Evolutionary conservation across 768 basidiomycete genomes (phyloP).

Genomic region (Leccinum arenicola): DNA sequence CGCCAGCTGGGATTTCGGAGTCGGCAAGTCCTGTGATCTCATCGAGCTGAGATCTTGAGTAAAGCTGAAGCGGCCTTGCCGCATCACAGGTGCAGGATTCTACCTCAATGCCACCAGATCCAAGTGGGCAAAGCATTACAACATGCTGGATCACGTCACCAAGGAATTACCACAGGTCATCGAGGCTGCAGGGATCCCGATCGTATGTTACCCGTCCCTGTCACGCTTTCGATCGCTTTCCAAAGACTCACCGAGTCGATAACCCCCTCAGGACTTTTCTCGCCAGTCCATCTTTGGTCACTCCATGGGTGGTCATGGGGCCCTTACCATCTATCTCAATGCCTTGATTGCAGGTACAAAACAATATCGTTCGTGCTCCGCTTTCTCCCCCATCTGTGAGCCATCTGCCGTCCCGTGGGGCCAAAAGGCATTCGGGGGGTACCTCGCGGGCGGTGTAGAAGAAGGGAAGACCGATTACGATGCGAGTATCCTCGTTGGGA

Average conservation of each 20-base stretch:
- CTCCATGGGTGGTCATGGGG: slow-evolving; percentile 97
- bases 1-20: slow-evolving; percentile 87
- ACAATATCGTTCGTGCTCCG: slow-evolving; percentile 83
- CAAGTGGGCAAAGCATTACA: slow-evolving; percentile 72
- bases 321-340: slow-evolving; percentile 84
- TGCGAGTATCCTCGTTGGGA: slow-evolving; percentile 77
- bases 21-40: slow-evolving; percentile 43
- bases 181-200: slow-evolving; percentile 66
- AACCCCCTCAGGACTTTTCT: slow-evolving; percentile 61
- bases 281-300: slow-evolving; percentile 93
- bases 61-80: slow-evolving; percentile 1
- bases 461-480: slow-evolving; percentile 79
- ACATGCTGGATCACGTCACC: slow-evolving; percentile 86
- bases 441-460: slow-evolving; percentile 70
- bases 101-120: slow-evolving; percentile 88
- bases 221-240: background rate
- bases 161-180: slow-evolving; percentile 82
- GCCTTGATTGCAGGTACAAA: slow-evolving; percentile 50
- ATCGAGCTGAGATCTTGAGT: background rate
- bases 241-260: background rate
- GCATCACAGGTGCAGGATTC: slow-evolving; percentile 73
- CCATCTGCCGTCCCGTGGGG: slow-evolving; percentile 90
- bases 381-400: slow-evolving; percentile 85
- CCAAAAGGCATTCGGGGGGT: slow-evolving; percentile 84
- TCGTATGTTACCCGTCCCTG: slow-evolving; percentile 48